Evolutionary conservation across 1,284 basidiomycete species (phyloP), one percentile per base, ranked within the genome.

Genomic region (Exobasidium rhododendri): DNA sequence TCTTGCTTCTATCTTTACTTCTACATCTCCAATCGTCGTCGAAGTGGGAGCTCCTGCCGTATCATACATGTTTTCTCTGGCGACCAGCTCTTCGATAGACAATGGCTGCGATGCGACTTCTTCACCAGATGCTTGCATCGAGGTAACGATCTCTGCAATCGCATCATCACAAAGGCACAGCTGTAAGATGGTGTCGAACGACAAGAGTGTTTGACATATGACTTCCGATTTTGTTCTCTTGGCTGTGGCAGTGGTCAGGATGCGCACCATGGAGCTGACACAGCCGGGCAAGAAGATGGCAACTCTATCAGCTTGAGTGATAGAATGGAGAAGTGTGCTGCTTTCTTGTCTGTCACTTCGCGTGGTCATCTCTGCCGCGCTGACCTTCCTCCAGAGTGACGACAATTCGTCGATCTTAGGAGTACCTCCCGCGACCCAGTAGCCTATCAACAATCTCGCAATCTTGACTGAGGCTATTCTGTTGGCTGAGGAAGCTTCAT

Each of bases 361-460:
- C 54, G 3, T 20, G 13, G n/a, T 26, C n/a, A 20, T 13, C 22
- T n/a, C 6, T 1, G 3, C 20, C 11, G 3, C 14, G 28, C 46
- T 53, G 4, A 58, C 20, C 24, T 31, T 24, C 56, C 28, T 31
- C 35, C 35, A 40, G 10, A 40, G 17, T 10, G 35, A 40, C n/a
- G 49, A 17, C 14, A n/a, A 10, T 5, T 24, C 50, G 40, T 17
- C 13, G 28, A 26, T 58, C 17, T 52, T 30, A 22, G 17, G 14
- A 13, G 22, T 20, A n/a, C 40, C 20, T n/a, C 53, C 53, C 2
- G 56, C 46, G n/a, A 58, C 20, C 60, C 59, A 62, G 10, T 17
- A n/a, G 11, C 24, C 20, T 17, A 54, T 5, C 4, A 62, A 56
- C 10, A 62, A 1, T 47, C 60, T 28, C 14, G 43, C 58, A 2